Evolutionary conservation across 768 basidiomycete species (phyloP), one percentile per base, ranked within the genome.

Genomic region (Russula dissimulans): DNA sequence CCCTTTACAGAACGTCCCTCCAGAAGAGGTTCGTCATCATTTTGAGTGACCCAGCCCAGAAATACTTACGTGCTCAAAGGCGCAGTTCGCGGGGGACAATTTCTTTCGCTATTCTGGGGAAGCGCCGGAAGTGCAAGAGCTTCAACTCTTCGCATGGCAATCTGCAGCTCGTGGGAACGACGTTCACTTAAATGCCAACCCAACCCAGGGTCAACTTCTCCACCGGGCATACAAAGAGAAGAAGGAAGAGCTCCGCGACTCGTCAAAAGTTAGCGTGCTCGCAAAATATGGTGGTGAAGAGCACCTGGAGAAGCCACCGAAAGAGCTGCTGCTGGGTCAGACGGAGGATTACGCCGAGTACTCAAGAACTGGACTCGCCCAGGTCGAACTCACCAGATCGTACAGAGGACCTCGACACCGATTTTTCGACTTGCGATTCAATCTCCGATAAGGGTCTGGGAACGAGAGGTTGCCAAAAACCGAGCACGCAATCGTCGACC

Each of bases 311-410:
- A 83, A 80, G 22, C 86, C 87, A n/a, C 92, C 97, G 18, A 87
- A 84, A 70, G 97, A 98, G 72, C 78, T 99, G 36, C 72, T 93
- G n/a, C 85, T 87, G 64, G 97, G 97, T 0, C 95, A 98, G 75
- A 95, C 94, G 41, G 97, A 98, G 71, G 82, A 95, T 63, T 99
- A 99, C 63, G 91, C 97, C 47, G 97, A 99, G 75, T 99, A 97
- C 72, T 95, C 93, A 57, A 78, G 93, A 62, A 82, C 90, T 26
- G 97, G 97, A 18, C 85, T n/a, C n/a, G n/a, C n/a, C n/a, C n/a
- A n/a, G n/a, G n/a, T n/a, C n/a, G n/a, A n/a, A n/a, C n/a, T n/a
- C n/a, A n/a, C n/a, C n/a, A n/a, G n/a, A n/a, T n/a, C n/a, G n/a
- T n/a, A n/a, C n/a, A n/a, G n/a, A n/a, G n/a, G n/a, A n/a, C n/a